Conservation (phyloP, 2,329 filamentous ascomycete genomes). For the Diaporthe caulivora region DNA sequence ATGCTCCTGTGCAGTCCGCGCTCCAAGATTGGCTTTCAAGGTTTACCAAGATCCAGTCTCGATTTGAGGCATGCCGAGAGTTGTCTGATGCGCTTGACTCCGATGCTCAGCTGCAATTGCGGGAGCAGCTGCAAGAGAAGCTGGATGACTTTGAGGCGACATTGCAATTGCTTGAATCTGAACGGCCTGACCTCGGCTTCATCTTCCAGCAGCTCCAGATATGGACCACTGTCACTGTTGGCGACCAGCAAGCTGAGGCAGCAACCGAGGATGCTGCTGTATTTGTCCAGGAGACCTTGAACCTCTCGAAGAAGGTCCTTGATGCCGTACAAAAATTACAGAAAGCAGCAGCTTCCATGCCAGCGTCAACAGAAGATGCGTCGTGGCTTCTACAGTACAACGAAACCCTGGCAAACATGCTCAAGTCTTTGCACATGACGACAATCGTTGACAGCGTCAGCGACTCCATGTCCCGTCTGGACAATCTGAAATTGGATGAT, state of each 20-base stretch:
- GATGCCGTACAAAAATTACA: slow-evolving; percentile 82
- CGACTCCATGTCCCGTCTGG: slow-evolving; percentile 53
- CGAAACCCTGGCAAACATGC: slow-evolving; percentile 63
- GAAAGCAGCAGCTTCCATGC: slow-evolving; percentile 65
- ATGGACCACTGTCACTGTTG: slow-evolving; percentile 64
- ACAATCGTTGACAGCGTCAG: slow-evolving; percentile 62
- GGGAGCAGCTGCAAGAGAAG: slow-evolving; percentile 51
- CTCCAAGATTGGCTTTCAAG: slow-evolving; percentile 64
- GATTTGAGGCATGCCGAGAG: slow-evolving; percentile 56
- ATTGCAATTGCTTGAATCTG: slow-evolving; percentile 57
- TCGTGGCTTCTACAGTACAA: slow-evolving; percentile 73
- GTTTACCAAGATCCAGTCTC: slow-evolving; percentile 58
- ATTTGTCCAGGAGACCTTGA: slow-evolving; percentile 71
- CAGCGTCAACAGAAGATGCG: slow-evolving; percentile 69
- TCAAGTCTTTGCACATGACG: slow-evolving; percentile 70
- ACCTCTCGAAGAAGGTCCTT: slow-evolving; percentile 79
- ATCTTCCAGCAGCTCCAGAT: slow-evolving; percentile 73
- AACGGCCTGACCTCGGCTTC: slow-evolving; percentile 72
- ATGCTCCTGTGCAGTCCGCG: slow-evolving; percentile 56
- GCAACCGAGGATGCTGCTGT: slow-evolving; percentile 49
- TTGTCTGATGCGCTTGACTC: slow-evolving; percentile 67
- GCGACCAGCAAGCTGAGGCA: slow-evolving; percentile 36
- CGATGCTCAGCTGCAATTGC: slow-evolving; percentile 49
- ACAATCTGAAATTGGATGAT: slow-evolving; percentile 54
- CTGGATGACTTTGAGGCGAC: slow-evolving; percentile 53